Evolutionary conservation across 2,329 filamentous ascomycete genomes (phyloP).

Genomic region (Sclerotinia spermophila): DNA sequence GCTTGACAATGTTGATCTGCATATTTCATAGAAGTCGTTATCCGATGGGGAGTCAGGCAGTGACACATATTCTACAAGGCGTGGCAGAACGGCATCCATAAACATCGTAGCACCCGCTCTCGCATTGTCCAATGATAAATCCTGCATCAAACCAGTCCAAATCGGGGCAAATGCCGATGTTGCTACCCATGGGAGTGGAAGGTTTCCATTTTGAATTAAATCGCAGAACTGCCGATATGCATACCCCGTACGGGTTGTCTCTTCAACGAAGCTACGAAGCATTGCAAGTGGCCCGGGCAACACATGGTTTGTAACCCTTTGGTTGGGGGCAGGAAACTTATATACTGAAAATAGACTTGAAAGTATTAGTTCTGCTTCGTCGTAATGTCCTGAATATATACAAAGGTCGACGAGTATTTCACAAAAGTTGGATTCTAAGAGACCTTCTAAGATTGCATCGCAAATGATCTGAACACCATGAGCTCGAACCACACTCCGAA

Average conservation of each 20-base stretch:
- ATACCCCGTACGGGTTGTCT: constrained; percentile 36
- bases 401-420: constrained; percentile 44
- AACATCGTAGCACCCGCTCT: constrained; percentile 41
- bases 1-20: constrained; percentile 42
- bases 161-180: constrained; percentile 42
- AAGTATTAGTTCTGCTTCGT: constrained; percentile 44
- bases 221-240: constrained; percentile 40
- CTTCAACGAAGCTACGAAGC: constrained; percentile 38
- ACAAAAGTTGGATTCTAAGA: constrained; percentile 43
- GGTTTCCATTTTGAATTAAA: constrained; percentile 38
- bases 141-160: constrained; percentile 42
- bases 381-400: constrained; percentile 36
- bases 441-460: constrained; percentile 42
- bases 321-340: constrained; percentile 39
- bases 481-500: constrained; percentile 45
- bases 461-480: constrained; percentile 46
- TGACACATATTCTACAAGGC: constrained; percentile 26
- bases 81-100: constrained; percentile 37
- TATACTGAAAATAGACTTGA: constrained; percentile 37
- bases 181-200: constrained; percentile 46
- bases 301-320: constrained; percentile 28
- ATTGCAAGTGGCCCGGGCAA: constrained; percentile 37
- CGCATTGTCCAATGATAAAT: constrained; percentile 36
- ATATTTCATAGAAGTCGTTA: constrained; percentile 21
- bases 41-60: background rate